Base-by-base conservation (phyloP, 2,329 filamentous ascomycete species). In the Aspergillus sp. region DNA sequence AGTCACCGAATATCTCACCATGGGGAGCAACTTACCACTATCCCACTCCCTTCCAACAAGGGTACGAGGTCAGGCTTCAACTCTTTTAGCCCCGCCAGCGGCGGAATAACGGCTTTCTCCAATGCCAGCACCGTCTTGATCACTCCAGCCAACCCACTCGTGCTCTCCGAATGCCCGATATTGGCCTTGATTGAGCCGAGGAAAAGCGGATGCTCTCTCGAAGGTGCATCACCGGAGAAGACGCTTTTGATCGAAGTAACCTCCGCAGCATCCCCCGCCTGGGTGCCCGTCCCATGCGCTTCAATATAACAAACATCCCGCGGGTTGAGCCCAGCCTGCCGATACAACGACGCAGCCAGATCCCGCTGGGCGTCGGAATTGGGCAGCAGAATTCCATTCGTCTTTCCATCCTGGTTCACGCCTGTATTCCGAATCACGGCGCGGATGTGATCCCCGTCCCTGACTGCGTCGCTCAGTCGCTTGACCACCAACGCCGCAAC, bases 101-200 rank as follows among this genome's bases (percentile, higher is more conserved):
- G 34, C 78, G 74, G 0, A 13, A 57, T 50, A 75, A 75, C 49
- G 76, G 76, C 64, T 82, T 25, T 43, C 15, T 54, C 79, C 2
- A 83, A 62, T 64, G 79, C 76, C 61, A 82, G 58, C 0, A 76
- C 71, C 1, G 75, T 68, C 61, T 82, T 82, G 55, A 82, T 79
- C 2, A 81, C 59, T 0, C 72, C 73, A 6, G 76, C 72, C 45
- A 81, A 63, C 9, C 78, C 79, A 59, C 72, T 75, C 3, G 74
- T 76, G n/a, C 76, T 76, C 47, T 70, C 68, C 0, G 64, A 22
- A 30, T 71, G 69, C 3, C 69, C 71, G 17, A 71, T 59, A 46
- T 65, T 48, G 55, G 55, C 30, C 30, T 57, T 59, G 11, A 59
- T 28, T 11, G 47, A 45, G 1, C 57, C 56, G 13, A 57, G 13